Evolutionary conservation across 192 early-diverging fungal genomes (phyloP), one percentile per base, ranked within the genome.

Genomic region (Backusella parvicylindrica): DNA sequence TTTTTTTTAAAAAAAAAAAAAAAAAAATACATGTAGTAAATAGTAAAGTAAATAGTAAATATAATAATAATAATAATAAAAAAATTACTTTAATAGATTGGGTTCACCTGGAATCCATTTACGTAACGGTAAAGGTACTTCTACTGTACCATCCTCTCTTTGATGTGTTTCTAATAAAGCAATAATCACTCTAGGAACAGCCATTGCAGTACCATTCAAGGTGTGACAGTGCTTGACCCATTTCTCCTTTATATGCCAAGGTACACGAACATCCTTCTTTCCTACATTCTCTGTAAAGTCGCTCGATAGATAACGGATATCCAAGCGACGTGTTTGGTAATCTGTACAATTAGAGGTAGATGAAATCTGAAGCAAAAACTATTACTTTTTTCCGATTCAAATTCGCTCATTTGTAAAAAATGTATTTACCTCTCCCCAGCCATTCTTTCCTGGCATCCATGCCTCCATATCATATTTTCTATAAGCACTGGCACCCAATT

Each of bases 391-490:
- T 6, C 7, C 21, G 11, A n/a, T 50, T 15, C 49, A 1, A 21
- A n/a, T 50, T 50, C 21, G 7, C 6, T 21, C 53, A 12, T 60
- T 12, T 28, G 13, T 9, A 11, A 38, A 4, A 6, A 38, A 38
- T 13, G 12, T n/a, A 50, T 41, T 78, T 76, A 91, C 88, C 81
- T 95, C 94, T 8, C 93, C 94, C 93, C 92, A 94, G 11, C 76
- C 81, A 31, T 89, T 84, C 64, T 92, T 84, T 11, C 95, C 97
- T 6, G 97, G 96, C 95, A 98, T 97, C 97, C 97, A 98, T 32
- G 95, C 95, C 80, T 98, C 97, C 71, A 98, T 95, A 70, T 98
- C 97, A 70, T 91, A 93, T 60, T 98, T 98, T 35, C 91, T 87
- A 81, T 92, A 94, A 0, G 97, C 95, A 53, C 92, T 94, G 11